Base-by-base conservation (phyloP, 1,139 yeast species). In the Hemisphaericaspora lyxosophila region DNA sequence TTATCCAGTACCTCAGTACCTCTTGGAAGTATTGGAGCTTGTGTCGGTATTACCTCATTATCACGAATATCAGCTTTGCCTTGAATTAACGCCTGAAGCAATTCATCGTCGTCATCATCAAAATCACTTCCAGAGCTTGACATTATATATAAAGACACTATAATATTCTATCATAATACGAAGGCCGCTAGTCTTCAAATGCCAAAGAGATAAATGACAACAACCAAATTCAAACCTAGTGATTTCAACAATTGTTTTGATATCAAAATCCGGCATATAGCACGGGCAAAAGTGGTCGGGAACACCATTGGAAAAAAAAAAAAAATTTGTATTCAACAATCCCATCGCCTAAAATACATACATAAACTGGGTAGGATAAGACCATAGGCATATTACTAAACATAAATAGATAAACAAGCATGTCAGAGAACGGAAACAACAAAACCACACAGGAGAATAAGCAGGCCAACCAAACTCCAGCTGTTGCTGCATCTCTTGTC, bases 401-500 rank as follows among this genome's bases (percentile, higher is more conserved):
- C 11, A 8, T 15, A 26, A 3, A 26, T 16, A 8, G 8, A 8
- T 9, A 7, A 9, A 7, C 12, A 17, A n/a, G 7, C 31, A 28
- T 28, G 31, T 28, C 31, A n/a, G 31, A 27, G 18, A 26, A 19
- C 27, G 28, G 22, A 32, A 19, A 31, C 18, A 34, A 33, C 30
- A 22, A 33, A 11, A 9, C 20, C 30, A n/a, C 14, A 25, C 25
- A 39, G 28, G 20, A 35, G 12, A 33, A 33, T 15, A 31, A 31
- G 19, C 14, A 15, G 22, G 8, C 36, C n/a, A 42, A 54, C 69
- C 34, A 65, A 40, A 36, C 60, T 15, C 50, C 64, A n/a, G 49
- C 71, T 60, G 56, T 88, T 70, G 59, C 78, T 47, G 89, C 87
- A 2, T 80, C 88, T 7, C 69, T 87, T 40, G 90, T 86, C 20